Conservation (phyloP, 345 rosid genomes). For the Hypericum androsaemum region DNA sequence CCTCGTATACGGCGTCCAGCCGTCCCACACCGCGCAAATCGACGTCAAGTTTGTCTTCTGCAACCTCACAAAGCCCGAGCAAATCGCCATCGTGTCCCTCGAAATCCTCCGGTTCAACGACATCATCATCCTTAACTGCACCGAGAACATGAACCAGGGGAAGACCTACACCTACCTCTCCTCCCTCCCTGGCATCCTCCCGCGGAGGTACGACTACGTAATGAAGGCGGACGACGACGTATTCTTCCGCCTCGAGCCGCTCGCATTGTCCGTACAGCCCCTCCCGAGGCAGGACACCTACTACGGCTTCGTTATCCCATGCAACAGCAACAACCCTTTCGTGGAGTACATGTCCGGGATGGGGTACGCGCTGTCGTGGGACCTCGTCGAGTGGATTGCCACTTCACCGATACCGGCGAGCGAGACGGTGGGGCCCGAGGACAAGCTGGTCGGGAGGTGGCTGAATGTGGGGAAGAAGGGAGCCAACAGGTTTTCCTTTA, state of each 20-base stretch:
- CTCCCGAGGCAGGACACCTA: slow-evolving; percentile 27
- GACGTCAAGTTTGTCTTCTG: slow-evolving; percentile 32
- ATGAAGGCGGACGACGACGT: slow-evolving; percentile 37
- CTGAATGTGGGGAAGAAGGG: slow-evolving; percentile 29
- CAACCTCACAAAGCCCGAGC: slow-evolving; percentile 24
- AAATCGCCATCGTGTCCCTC: slow-evolving; percentile 15
- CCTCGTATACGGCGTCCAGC: slow-evolving; percentile 27
- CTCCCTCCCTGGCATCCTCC: slow-evolving; percentile 21
- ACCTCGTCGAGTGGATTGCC: slow-evolving; percentile 34
- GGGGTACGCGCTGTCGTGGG: slow-evolving; percentile 37
- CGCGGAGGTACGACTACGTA: slow-evolving; percentile 19
- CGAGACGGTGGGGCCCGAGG: slow-evolving; percentile 28
- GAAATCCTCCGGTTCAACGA: slow-evolving; percentile 28
- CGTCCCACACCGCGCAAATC: slow-evolving; percentile 15
- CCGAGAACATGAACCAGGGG: slow-evolving; percentile 36
- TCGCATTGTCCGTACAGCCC: slow-evolving; percentile 19
- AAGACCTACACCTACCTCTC: slow-evolving; percentile 39
- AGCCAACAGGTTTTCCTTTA: slow-evolving; percentile 21
- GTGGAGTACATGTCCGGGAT: slow-evolving; percentile 37
- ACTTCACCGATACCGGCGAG: slow-evolving; percentile 17
- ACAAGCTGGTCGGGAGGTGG: slow-evolving; percentile 36
- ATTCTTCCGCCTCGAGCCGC: slow-evolving; percentile 17
- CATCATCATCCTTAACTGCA: slow-evolving; percentile 33
- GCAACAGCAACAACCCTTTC: slow-evolving; percentile 25
- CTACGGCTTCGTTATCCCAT: slow-evolving; percentile 36